A percentile compares a stretch with the other conserved stretches of the same genome.
Evolutionary conservation across 176 grass and related monocot genomes (phyloP).

Genomic region (Triticum aestivum): DNA sequence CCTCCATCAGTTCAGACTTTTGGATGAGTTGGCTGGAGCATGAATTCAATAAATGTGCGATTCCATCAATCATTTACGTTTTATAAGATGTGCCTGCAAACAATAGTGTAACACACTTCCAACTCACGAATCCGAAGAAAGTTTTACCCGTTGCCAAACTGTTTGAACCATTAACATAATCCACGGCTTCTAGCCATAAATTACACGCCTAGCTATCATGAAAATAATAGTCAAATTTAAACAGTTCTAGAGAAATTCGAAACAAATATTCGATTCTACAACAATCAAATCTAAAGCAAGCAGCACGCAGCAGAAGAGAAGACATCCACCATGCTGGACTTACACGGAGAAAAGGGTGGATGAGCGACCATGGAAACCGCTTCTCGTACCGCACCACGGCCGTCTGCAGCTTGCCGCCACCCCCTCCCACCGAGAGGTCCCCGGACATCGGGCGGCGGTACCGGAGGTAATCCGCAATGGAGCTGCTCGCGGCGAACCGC

Average conservation of each 20-base stretch:
- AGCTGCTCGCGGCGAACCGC: slow-evolving; percentile 36
- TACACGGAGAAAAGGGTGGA: slow-evolving; percentile 66
- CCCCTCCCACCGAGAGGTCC: neutral
- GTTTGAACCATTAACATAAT: neutral
- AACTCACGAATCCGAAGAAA: neutral
- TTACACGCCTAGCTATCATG: neutral
- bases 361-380: slow-evolving; percentile 59
- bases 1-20: too few species aligned
- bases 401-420: slow-evolving; percentile 66
- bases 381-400: slow-evolving; percentile 83
- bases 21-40: too few species aligned
- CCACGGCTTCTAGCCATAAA: neutral
- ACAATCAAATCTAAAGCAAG: neutral
- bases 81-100: neutral
- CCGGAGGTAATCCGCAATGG: slow-evolving; percentile 69
- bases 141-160: neutral
- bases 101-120: neutral
- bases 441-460: slow-evolving; percentile 39
- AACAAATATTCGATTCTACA: neutral
- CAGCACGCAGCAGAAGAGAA: neutral
- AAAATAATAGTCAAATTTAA: neutral
- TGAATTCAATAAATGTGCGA: too few species aligned
- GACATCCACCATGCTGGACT: neutral
- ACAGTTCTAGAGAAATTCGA: neutral
- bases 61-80: too few species aligned